phyloP scores from a whole-genome alignment of 176 grass and related monocot species.

The Saccharum officinarum region DNA sequence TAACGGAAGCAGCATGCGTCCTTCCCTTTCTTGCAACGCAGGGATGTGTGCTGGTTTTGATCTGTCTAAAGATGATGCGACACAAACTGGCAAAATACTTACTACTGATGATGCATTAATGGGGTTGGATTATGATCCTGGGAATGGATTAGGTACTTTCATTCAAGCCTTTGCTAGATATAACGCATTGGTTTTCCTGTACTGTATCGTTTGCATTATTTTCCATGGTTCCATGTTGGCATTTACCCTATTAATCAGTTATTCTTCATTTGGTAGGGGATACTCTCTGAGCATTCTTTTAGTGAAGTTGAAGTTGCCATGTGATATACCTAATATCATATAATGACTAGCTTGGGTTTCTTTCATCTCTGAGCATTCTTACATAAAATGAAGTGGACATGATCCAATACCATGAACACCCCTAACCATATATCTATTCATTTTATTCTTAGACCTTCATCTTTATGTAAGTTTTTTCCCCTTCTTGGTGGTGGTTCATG shows the following conservation, averaged over 20 bases:
- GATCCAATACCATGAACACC: not conserved
- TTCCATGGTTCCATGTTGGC: constrained; percentile 10
- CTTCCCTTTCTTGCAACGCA: constrained; percentile 95
- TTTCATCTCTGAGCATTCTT: too few relatives aligned
- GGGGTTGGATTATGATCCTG: constrained; percentile 58
- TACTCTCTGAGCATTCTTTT: constrained; percentile 19
- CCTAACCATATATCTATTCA: not conserved
- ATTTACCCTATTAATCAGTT: not conserved
- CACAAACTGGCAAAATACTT: constrained; percentile 58
- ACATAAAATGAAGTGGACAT: not conserved
- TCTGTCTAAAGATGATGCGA: constrained; percentile 80
- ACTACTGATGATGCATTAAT: constrained; percentile 45
- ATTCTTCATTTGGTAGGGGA: not conserved
- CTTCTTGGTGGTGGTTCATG: not conserved
- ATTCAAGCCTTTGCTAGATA: constrained; percentile 22
- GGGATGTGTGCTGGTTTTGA: constrained; percentile 61
- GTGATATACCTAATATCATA: not conserved
- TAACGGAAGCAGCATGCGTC: constrained; percentile 60
- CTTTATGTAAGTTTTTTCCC: not conserved
- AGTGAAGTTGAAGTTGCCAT: constrained; percentile 9
- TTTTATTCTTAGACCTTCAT: not conserved
- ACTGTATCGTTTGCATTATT: constrained; percentile 10
- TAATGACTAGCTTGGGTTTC: not conserved
- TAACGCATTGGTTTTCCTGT: constrained; percentile 12
- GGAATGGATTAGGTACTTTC: constrained; percentile 67